Conservation (phyloP, 2,329 filamentous ascomycete species). For the Pestalotiopsis sp. region DNA sequence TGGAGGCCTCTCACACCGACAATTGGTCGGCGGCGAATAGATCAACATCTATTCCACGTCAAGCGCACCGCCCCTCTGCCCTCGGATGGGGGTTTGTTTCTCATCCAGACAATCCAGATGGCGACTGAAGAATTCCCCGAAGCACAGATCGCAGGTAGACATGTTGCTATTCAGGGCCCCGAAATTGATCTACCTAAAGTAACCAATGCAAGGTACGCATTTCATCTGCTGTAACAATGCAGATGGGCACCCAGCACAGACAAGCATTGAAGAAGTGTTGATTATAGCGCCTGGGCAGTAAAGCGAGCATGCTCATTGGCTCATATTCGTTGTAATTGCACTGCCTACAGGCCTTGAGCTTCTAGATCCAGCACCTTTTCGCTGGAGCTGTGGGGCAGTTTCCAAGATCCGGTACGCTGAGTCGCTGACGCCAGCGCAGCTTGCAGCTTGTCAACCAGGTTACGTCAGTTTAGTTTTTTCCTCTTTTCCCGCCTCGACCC, state of each 20-base stretch:
- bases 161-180: background rate
- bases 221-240: too few relatives aligned
- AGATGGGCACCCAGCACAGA: too few relatives aligned
- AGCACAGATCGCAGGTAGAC: too few relatives aligned
- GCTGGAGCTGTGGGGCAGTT: background rate
- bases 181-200: background rate
- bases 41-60: background rate
- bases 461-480: background rate
- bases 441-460: background rate
- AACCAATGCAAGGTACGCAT: too few relatives aligned
- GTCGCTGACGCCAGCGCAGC: background rate
- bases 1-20: background rate
- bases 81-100: background rate
- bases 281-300: background rate
- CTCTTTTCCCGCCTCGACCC: background rate
- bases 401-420: background rate
- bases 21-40: background rate
- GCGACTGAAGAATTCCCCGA: background rate
- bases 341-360: background rate
- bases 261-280: too few relatives aligned
- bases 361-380: background rate
- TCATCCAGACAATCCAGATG: background rate
- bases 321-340: background rate
- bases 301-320: background rate
- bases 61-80: background rate